Conservation (phyloP, 2,329 filamentous ascomycete species). For the Penicillium sp. region DNA sequence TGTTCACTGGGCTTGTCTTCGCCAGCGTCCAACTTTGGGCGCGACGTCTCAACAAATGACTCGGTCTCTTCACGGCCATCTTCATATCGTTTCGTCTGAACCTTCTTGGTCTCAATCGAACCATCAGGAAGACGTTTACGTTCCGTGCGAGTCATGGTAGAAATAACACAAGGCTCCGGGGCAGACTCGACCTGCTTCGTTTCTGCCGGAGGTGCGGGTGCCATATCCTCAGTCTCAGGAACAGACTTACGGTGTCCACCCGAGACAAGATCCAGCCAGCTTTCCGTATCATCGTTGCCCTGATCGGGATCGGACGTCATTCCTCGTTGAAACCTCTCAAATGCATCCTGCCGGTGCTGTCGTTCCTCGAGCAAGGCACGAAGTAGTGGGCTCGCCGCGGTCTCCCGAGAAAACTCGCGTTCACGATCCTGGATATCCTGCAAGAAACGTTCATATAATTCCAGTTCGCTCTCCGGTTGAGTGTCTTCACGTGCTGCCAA, state of each 20-base stretch:
- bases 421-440: constrained; percentile 36
- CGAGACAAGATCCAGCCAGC: constrained; percentile 30
- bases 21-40: constrained; percentile 17
- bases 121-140: constrained; percentile 57
- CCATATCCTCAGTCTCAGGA: constrained; percentile 11
- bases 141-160: constrained; percentile 58
- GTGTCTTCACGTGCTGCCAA: constrained; percentile 31
- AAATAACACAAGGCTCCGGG: constrained; percentile 44
- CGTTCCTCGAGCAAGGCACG: constrained; percentile 36
- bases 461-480: constrained; percentile 49
- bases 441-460: constrained; percentile 54
- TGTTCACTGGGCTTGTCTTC: constrained; percentile 7
- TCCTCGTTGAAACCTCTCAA: constrained; percentile 12
- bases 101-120: constrained; percentile 56
- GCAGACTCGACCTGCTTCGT: constrained; percentile 2
- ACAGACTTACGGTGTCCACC: constrained; percentile 26
- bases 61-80: constrained; percentile 61
- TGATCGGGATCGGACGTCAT: constrained; percentile 1
- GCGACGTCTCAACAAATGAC: constrained; percentile 51
- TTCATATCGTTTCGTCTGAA: constrained; percentile 59
- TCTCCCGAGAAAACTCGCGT: constrained; percentile 27
- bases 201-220: neutral
- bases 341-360: constrained; percentile 24
- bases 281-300: constrained; percentile 21
- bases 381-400: constrained; percentile 36